Percentiles rank a stretch among this genome's conserved stretches.
Conservation (phyloP, 2,329 filamentous ascomycete species). For the Xylariaceae sp. region DNA sequence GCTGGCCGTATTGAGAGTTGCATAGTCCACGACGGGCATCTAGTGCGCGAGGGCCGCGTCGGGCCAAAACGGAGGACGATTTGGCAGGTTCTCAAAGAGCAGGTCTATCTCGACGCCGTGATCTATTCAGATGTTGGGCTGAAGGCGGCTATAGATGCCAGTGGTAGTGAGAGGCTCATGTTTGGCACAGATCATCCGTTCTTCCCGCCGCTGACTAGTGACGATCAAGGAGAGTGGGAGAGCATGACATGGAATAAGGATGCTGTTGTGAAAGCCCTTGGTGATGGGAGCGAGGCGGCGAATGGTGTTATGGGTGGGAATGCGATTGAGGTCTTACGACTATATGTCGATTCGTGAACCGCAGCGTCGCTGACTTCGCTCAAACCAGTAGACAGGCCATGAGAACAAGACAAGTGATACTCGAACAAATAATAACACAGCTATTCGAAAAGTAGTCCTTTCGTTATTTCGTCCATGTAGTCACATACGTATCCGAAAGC, state of each 20-base stretch:
- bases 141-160: conserved; percentile 63
- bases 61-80: conserved; percentile 43
- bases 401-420: too few species aligned
- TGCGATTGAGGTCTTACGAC: conserved; percentile 25
- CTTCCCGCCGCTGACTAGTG: conserved; percentile 68
- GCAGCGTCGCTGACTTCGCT: too few species aligned
- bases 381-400: too few species aligned
- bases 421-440: too few species aligned
- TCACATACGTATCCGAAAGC: too few species aligned
- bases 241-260: conserved; percentile 59
- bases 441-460: too few species aligned
- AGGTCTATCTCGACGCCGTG: conserved; percentile 85
- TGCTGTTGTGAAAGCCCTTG: conserved; percentile 29
- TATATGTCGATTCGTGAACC: conserved; percentile 22
- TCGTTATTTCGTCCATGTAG: too few species aligned
- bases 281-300: conserved; percentile 24
- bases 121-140: conserved; percentile 74
- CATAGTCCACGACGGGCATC: conserved; percentile 74
- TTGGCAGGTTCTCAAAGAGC: conserved; percentile 59
- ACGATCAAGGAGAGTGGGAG: conserved; percentile 63
- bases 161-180: conserved; percentile 64
- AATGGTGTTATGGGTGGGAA: conserved; percentile 32
- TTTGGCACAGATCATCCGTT: conserved; percentile 84
- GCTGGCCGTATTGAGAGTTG: conserved; percentile 87
- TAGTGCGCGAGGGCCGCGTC: conserved; percentile 60